These are phyloP conservation scores for Clarireedia hainanense DNA, from an alignment of 2,329 filamentous ascomycete genomes.

Conservation along the genomic window DNA sequence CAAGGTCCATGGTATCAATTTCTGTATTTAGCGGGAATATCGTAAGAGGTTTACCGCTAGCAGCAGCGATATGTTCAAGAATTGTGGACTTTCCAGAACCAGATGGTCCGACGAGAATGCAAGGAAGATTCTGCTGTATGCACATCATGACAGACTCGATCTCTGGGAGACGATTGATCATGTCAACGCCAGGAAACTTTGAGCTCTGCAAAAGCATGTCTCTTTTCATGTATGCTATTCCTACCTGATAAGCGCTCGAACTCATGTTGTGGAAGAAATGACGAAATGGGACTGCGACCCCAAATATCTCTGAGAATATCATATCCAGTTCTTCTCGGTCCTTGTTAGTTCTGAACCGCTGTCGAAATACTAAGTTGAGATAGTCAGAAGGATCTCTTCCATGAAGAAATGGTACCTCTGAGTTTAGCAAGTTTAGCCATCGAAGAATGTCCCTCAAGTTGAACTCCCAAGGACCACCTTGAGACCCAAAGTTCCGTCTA, in stretches of 20 bases:
- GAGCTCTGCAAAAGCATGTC: constrained; percentile 46
- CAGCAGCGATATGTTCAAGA: constrained; percentile 70
- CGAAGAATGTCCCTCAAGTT: constrained; percentile 85
- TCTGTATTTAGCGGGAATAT: constrained; percentile 90
- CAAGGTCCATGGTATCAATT: constrained; percentile 92
- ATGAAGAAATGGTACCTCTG: constrained; percentile 50
- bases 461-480: constrained; percentile 86
- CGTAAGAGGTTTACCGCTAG: constrained; percentile 66
- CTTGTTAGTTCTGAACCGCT: constrained; percentile 68
- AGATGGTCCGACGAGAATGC: constrained; percentile 77
- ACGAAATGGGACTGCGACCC: constrained; percentile 34
- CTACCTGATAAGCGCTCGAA: constrained; percentile 63
- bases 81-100: constrained; percentile 82
- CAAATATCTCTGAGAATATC: constrained; percentile 61
- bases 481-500: constrained; percentile 48
- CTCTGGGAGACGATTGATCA: constrained; percentile 54
- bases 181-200: constrained; percentile 42
- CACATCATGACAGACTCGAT: constrained; percentile 85
- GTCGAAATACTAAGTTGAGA: constrained; percentile 72
- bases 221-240: constrained; percentile 62
- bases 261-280: constrained; percentile 68
- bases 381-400: constrained; percentile 62
- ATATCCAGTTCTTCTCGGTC: constrained; percentile 60
- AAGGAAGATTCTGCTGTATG: constrained; percentile 78
- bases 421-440: constrained; percentile 70